Evolutionary conservation across 139 green algal genomes (phyloP).

Genomic region (Pleodorina starrii): DNA sequence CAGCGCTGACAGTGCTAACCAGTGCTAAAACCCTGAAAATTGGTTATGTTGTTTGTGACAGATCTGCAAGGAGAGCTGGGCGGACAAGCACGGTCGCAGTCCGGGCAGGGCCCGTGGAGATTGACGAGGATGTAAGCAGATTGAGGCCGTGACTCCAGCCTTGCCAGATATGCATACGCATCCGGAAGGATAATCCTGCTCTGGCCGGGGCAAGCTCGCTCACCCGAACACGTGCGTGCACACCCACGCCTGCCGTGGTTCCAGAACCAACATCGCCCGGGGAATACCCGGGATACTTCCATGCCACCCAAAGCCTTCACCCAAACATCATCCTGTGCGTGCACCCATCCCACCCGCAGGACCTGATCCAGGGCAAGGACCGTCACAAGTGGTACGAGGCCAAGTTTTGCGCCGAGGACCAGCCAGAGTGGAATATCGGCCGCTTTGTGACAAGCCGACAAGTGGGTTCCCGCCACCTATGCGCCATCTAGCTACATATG

Average conservation of each 20-base stretch:
- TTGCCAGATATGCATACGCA: background rate
- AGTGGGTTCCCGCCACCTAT: too few species aligned
- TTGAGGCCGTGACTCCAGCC: background rate
- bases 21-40: background rate
- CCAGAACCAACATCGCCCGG: too few species aligned
- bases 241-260: too few species aligned
- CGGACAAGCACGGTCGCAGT: background rate
- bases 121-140: slow-evolving; percentile 28
- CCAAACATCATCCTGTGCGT: background rate
- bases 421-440: slow-evolving; percentile 84
- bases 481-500: too few species aligned
- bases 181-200: too few species aligned
- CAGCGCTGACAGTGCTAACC: background rate
- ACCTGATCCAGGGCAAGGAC: slow-evolving; percentile 69
- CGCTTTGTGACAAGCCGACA: slow-evolving; percentile 60
- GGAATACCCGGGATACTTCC: too few species aligned
- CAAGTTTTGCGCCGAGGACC: slow-evolving; percentile 78
- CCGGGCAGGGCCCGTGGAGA: slow-evolving; percentile 26
- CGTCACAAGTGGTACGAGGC: slow-evolving; percentile 78
- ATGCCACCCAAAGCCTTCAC: too few species aligned
- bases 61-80: background rate
- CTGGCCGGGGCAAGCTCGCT: too few species aligned
- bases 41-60: background rate
- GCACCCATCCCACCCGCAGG: slow-evolving; percentile 58
- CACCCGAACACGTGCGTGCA: too few species aligned